These are phyloP conservation scores for Lecanosticta acicola DNA, from an alignment of 2,329 filamentous ascomycete genomes.

Conservation along the genomic window DNA sequence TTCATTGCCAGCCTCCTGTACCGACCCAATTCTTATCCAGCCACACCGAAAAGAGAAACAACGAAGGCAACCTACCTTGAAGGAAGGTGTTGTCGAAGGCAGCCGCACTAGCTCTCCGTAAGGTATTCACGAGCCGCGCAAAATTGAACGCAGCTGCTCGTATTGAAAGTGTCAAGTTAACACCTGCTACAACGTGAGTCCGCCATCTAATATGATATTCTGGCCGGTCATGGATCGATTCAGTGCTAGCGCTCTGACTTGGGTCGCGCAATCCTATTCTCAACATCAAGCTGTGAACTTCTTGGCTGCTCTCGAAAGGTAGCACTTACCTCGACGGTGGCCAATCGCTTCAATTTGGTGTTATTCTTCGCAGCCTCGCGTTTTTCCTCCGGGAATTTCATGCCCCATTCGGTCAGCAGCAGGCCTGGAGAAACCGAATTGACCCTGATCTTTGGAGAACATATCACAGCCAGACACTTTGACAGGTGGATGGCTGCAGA, in stretches of 20 bases:
- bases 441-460: conserved; percentile 52
- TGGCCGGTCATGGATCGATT: conserved; percentile 49
- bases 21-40: too few species aligned
- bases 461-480: conserved; percentile 50
- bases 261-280: conserved; percentile 48
- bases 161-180: too few species aligned
- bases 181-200: conserved; percentile 14
- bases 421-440: conserved; percentile 55
- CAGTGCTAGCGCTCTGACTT: conserved; percentile 47
- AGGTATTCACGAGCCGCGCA: not conserved
- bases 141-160: too few species aligned
- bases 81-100: not conserved
- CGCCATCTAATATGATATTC: conserved; percentile 48
- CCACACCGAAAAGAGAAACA: too few species aligned
- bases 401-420: conserved; percentile 42
- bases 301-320: not conserved
- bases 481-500: conserved; percentile 48
- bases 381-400: conserved; percentile 44
- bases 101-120: not conserved
- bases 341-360: conserved; percentile 47
- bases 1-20: too few species aligned
- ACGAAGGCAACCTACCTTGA: too few species aligned
- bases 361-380: conserved; percentile 39
- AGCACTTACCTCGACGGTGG: conserved; percentile 45
- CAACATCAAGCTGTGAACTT: conserved; percentile 8